A percentile compares a stretch with the other conserved stretches of the same genome.
Evolutionary conservation across 768 basidiomycete genomes (phyloP).

Genomic region (Mycena indigotica): DNA sequence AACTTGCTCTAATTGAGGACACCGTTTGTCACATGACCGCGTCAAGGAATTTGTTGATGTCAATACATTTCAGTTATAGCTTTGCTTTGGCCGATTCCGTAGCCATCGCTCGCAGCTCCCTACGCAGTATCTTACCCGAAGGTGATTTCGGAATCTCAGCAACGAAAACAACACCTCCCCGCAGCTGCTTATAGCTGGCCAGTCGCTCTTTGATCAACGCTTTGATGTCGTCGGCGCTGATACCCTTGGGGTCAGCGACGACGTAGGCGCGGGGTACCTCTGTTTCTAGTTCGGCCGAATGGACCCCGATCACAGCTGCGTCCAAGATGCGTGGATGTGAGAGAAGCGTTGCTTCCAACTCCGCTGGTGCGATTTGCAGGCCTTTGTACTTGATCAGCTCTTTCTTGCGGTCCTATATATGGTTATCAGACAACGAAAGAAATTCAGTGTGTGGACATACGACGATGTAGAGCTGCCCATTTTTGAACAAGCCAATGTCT

Average conservation of each 20-base stretch:
- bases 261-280: slow-evolving; percentile 25
- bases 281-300: slow-evolving; percentile 43
- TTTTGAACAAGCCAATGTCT: slow-evolving; percentile 18
- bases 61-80: no score
- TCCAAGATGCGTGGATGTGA: slow-evolving; percentile 58
- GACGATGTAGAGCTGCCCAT: slow-evolving; percentile 12
- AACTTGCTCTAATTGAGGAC: slow-evolving; percentile 8
- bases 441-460: background rate
- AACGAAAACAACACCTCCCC: slow-evolving; percentile 15
- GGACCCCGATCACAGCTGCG: slow-evolving; percentile 59
- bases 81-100: slow-evolving; percentile 2
- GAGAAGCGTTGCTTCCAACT: slow-evolving; percentile 56
- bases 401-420: slow-evolving; percentile 42
- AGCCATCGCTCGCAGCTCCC: slow-evolving; percentile 17
- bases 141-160: slow-evolving; percentile 17
- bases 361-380: slow-evolving; percentile 26
- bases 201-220: slow-evolving; percentile 16
- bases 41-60: no score
- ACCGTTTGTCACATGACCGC: background rate
- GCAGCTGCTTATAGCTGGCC: slow-evolving; percentile 15
- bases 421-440: background rate
- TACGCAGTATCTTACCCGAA: slow-evolving; percentile 21
- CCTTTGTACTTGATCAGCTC: slow-evolving; percentile 34
- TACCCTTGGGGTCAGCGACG: slow-evolving; percentile 9
- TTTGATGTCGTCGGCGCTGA: slow-evolving; percentile 15